A percentile compares a stretch with the other conserved stretches of the same genome.
phyloP scores from a whole-genome alignment of 768 basidiomycete species.

The Boletus sensibilis region DNA sequence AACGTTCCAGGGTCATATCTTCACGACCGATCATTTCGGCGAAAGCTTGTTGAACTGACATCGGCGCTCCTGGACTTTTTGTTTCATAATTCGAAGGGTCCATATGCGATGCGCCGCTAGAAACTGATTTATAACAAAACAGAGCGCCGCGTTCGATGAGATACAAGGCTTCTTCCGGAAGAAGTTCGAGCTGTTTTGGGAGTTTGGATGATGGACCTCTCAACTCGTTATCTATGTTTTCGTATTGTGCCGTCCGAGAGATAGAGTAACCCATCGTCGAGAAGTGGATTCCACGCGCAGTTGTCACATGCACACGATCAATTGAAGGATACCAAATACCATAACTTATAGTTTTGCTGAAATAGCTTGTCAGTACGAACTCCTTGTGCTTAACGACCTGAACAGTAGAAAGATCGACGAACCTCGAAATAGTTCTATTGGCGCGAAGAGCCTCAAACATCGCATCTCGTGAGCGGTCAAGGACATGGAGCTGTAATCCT shows the following conservation, averaged over 20 bases:
- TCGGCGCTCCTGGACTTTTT: slow-evolving; percentile 61
- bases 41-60: slow-evolving; percentile 91
- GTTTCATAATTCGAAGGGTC: slow-evolving; percentile 29
- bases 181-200: slow-evolving; percentile 72
- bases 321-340: slow-evolving; percentile 75
- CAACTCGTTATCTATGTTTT: slow-evolving; percentile 25
- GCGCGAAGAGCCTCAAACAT: slow-evolving; percentile 83
- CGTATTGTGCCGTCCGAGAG: slow-evolving; percentile 42
- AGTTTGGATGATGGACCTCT: slow-evolving; percentile 33
- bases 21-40: slow-evolving; percentile 80
- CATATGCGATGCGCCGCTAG: slow-evolving; percentile 22
- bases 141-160: slow-evolving; percentile 87
- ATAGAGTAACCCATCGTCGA: slow-evolving; percentile 77
- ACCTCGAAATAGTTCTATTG: slow-evolving; percentile 76
- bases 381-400: background rate
- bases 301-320: slow-evolving; percentile 62
- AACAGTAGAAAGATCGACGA: slow-evolving; percentile 16
- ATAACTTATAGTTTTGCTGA: slow-evolving; percentile 76
- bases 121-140: slow-evolving; percentile 71
- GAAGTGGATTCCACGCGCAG: slow-evolving; percentile 83
- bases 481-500: slow-evolving; percentile 74
- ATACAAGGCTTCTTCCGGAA: slow-evolving; percentile 95
- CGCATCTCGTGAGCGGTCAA: slow-evolving; percentile 76
- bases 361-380: background rate
- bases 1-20: slow-evolving; percentile 77